Evolutionary conservation across 495 filamentous ascomycete species (phyloP), one percentile per base, ranked within the genome.

Genomic region (Geopyxis carbonaria): DNA sequence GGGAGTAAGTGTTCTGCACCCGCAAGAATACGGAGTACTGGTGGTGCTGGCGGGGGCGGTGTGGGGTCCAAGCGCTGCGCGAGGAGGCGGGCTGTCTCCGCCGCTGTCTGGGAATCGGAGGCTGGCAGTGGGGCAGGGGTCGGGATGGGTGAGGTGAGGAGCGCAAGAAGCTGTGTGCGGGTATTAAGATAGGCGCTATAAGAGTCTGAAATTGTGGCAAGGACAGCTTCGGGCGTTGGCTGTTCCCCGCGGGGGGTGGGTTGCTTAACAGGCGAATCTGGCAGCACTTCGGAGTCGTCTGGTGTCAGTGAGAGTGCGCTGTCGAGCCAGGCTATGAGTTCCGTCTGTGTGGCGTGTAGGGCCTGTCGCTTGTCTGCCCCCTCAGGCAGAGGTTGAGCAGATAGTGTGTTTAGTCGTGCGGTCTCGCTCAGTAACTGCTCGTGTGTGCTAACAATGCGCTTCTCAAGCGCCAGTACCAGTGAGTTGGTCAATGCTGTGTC

Each of bases 1-100:
- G 51, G 51, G 5, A 48, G 29, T 11, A 54, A 34, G 27, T 49
- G 41, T 22, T 54, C 51, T 33, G 47, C 43, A 15, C 38, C 50
- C 19, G 49, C 41, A 13, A 54, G 34, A 9, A 44, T 45, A 11
- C 40, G 32, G 18, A 54, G 50, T 16, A 48, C 43, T 5, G 30
- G 20, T 13, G 49, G 51, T 16, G 45, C 34, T 19, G 51, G 49
- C 2, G 43, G 15, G 5, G 42, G 11, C 11, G 47, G 38, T 33
- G 38, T 22, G 8, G 24, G 15, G 20, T 41, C 38, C 8, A 41
- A 30, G 34, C 27, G 29, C 43, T 41, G 46, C 38, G 37, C 16
- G 4, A 29, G 18, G 20, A 22, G 13, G n/a, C n/a, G n/a, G n/a
- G n/a, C n/a, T n/a, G n/a, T n/a, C n/a, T n/a, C n/a, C n/a, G n/a